A percentile compares a stretch with the other conserved stretches of the same genome.
These are phyloP conservation scores for Colletotrichum sp. DNA, from an alignment of 2,329 filamentous ascomycete genomes.

Conservation along the genomic window DNA sequence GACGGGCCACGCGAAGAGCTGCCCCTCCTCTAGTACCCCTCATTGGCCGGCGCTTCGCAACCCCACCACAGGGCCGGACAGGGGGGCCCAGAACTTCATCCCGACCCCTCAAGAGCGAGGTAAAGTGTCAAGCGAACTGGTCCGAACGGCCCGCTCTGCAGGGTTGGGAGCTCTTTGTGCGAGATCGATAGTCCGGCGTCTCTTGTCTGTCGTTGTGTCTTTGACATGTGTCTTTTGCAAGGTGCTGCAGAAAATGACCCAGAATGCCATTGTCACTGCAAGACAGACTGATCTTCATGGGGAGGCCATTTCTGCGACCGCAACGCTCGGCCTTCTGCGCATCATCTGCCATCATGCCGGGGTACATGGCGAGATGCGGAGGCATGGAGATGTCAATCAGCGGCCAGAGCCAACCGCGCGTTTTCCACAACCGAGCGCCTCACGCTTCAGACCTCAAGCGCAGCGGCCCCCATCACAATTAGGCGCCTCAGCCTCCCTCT, in stretches of 20 bases:
- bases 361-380: background rate
- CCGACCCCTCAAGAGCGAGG: background rate
- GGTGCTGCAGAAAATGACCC: background rate
- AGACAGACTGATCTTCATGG: conserved; percentile 5
- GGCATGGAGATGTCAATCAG: background rate
- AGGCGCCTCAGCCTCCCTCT: background rate
- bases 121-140: background rate
- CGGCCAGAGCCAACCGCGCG: background rate
- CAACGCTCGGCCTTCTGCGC: background rate
- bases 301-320: conserved; percentile 12
- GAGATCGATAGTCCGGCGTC: background rate
- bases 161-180: background rate
- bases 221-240: background rate
- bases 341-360: background rate
- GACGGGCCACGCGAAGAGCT: conserved; percentile 5
- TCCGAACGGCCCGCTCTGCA: conserved; percentile 21
- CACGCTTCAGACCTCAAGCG: background rate
- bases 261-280: background rate
- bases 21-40: background rate
- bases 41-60: conserved; percentile 18
- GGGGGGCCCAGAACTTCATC: background rate
- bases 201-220: background rate
- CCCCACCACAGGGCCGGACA: background rate
- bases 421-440: background rate
- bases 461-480: background rate